Base-by-base conservation (phyloP, 495 filamentous ascomycete species). In the Neurospora sp. region DNA sequence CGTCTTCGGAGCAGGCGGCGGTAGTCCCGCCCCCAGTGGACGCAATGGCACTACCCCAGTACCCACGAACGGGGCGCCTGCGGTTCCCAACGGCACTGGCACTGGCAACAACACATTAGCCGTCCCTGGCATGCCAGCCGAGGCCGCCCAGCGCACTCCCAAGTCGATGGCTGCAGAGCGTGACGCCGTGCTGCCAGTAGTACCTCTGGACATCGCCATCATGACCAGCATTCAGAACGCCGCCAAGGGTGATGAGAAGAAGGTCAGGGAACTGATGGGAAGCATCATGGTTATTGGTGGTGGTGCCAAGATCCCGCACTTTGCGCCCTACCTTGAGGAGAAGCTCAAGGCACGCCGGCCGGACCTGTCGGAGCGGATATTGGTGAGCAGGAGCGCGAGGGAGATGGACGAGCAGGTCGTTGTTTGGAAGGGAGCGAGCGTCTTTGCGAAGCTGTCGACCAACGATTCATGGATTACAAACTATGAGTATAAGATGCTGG, bases 231-330 rank as follows among this genome's bases (percentile, higher is more conserved):
- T 98, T 78, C 87, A 90, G 18, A 93, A 98, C 78, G 96, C 93
- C 8, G 90, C 93, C 35, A 91, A 91, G 72, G 91, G 89, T 42
- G 94, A 98, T 77, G 96, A 98, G 70, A 94, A 94, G 81, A 96
- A 96, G 81, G 89, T 94, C 74, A 88, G 92, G 22, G 96, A 99
- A 77, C 94, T 96, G 82, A 85, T 97, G 38, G 93, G 93, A 31
- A 92, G 92, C 44, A 97, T 99, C 84, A 98, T 99, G 94, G 89
- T 98, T 3, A 88, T 98, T 69, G 96, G 96, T 68, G 96, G 96
- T 27, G 96, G 93, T 9, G 90, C 91, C 69, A 90, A 94, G 85
- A 91, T 91, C 0, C 88, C 88, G 2, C 88, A 91, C 11, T 91
- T 99, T 75, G 89, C 90, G 46, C 80, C 88, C 3, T 91, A 90